Evolutionary conservation across 805 yeast genomes (phyloP).

Genomic region (Sporopachydermia lactativora): DNA sequence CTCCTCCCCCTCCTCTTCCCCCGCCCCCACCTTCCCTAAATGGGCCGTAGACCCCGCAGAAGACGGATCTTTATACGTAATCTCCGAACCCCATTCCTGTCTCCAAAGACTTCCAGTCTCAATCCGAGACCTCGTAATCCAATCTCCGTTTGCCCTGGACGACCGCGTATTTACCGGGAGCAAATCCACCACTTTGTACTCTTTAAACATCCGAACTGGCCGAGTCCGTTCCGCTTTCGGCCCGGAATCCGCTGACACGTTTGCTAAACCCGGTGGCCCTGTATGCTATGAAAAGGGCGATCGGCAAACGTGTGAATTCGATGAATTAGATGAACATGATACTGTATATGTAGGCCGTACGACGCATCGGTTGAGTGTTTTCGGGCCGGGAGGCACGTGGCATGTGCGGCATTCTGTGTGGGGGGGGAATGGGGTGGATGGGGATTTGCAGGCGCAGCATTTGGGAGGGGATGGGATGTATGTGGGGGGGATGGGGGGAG

Average conservation of each 20-base stretch:
- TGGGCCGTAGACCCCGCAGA: slow-evolving; percentile 89
- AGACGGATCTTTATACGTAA: slow-evolving; percentile 74
- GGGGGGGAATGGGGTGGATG: slow-evolving; percentile 84
- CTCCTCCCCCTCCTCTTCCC: slow-evolving; percentile 16
- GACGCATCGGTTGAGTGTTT: slow-evolving; percentile 60
- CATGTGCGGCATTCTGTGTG: slow-evolving; percentile 76
- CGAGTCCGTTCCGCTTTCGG: slow-evolving; percentile 61
- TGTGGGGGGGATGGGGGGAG: no score
- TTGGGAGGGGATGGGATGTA: no score
- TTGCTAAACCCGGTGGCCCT: slow-evolving; percentile 2
- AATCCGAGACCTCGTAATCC: slow-evolving; percentile 59
- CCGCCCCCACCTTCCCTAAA: slow-evolving; percentile 24
- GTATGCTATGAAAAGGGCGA: neutral
- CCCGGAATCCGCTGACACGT: slow-evolving; percentile 17
- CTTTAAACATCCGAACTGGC: slow-evolving; percentile 64
- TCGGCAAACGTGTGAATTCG: slow-evolving; percentile 4
- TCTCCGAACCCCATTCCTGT: slow-evolving; percentile 54
- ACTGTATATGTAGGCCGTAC: slow-evolving; percentile 55
- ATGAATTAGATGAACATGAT: slow-evolving; percentile 14
- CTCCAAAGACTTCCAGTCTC: slow-evolving; percentile 71
- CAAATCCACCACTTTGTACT: slow-evolving; percentile 59
- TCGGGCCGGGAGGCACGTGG: slow-evolving; percentile 64
- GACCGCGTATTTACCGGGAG: slow-evolving; percentile 85
- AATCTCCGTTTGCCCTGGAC: slow-evolving; percentile 75
- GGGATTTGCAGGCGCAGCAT: slow-evolving; percentile 30